Conservation (phyloP, 805 yeast species). For the Metschnikowia santaceciliae region DNA sequence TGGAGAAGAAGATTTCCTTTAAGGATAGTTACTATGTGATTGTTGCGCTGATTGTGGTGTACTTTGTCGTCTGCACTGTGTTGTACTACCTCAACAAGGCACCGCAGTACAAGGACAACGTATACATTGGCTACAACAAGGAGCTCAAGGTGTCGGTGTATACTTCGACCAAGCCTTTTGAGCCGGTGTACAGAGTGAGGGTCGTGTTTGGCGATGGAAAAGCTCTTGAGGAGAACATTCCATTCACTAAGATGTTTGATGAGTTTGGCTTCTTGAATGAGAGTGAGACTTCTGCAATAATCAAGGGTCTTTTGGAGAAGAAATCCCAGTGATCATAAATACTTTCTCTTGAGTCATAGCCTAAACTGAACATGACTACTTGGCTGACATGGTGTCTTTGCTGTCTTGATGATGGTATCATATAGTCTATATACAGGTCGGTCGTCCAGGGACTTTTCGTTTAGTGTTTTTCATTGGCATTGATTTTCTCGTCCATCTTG, state of each 20-base stretch:
- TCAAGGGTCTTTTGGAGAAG: constrained; percentile 22
- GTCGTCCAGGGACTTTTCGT: neutral
- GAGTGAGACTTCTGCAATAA: constrained; percentile 25
- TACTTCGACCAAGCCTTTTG: constrained; percentile 37
- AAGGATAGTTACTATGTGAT: constrained; percentile 36
- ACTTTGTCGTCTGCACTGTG: constrained; percentile 33
- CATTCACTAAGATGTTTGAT: constrained; percentile 41
- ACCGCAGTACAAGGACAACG: constrained; percentile 39
- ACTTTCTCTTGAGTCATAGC: too few species aligned
- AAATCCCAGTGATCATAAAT: constrained; percentile 3
- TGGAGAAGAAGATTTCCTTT: constrained; percentile 49
- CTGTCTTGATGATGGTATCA: neutral
- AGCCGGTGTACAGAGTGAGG: constrained; percentile 42
- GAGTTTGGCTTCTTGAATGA: constrained; percentile 42
- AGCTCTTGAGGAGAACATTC: constrained; percentile 25
- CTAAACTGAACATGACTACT: too few species aligned
- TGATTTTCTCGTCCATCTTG: constrained; percentile 35
- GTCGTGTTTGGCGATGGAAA: constrained; percentile 26
- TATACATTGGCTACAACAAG: constrained; percentile 41
- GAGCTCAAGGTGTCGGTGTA: constrained; percentile 35
- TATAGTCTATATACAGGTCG: neutral
- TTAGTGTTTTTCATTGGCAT: neutral
- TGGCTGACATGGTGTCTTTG: too few species aligned
- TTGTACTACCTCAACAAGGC: constrained; percentile 31
- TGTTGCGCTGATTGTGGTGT: constrained; percentile 32